A percentile compares a stretch with the other conserved stretches of the same genome.
Evolutionary conservation across 2,329 filamentous ascomycete species (phyloP).

Genomic region (Aspergillus persii): DNA sequence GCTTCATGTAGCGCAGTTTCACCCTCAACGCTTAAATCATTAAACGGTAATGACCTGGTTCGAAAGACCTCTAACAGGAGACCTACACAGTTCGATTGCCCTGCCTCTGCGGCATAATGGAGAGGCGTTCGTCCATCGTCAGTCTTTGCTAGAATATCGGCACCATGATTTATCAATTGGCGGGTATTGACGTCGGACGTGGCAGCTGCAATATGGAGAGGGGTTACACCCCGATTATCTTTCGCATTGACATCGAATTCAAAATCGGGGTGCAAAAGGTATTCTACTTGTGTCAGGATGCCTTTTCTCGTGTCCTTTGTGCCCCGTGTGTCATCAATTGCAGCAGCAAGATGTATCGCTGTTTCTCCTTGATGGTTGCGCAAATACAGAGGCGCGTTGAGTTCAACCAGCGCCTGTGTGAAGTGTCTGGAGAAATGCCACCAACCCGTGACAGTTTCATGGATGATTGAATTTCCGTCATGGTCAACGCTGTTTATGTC

Average conservation of each 20-base stretch:
- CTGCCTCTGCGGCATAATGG: constrained; percentile 10
- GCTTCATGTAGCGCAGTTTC: constrained; percentile 13
- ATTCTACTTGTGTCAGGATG: background rate
- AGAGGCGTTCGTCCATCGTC: constrained; percentile 1
- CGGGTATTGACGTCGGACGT: constrained; percentile 1
- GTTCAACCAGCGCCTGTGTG: background rate
- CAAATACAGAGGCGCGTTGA: background rate
- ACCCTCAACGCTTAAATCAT: constrained; percentile 2
- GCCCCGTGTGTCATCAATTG: background rate
- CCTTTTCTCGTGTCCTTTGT: background rate
- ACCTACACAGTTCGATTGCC: constrained; percentile 10
- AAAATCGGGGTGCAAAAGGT: background rate
- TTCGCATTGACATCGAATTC: background rate
- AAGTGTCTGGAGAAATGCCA: background rate
- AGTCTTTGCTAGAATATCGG: constrained; percentile 2
- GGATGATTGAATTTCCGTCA: background rate
- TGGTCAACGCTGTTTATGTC: background rate
- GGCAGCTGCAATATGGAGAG: constrained; percentile 10
- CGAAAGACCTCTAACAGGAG: constrained; percentile 5
- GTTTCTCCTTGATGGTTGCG: background rate
- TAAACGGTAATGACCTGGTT: background rate
- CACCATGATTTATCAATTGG: constrained; percentile 6
- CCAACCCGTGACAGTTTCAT: background rate
- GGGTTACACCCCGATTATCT: constrained; percentile 4
- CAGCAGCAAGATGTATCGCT: background rate